These are phyloP conservation scores for Mortierella sp. DNA, from an alignment of 371 early-diverging fungal genomes.

Conservation along the genomic window DNA sequence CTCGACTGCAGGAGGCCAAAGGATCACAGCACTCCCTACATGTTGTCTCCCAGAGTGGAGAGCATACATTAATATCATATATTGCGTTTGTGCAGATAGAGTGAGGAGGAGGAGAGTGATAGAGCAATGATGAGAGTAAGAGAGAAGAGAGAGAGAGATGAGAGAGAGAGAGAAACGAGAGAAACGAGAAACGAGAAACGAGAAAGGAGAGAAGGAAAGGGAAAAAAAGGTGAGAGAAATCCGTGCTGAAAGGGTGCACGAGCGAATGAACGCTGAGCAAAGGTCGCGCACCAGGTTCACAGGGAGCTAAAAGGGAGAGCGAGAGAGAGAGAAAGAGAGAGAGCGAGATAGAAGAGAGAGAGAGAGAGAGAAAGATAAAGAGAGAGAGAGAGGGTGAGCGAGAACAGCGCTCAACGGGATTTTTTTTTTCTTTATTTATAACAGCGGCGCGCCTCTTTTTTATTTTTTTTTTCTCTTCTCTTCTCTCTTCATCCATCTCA, in stretches of 20 bases:
- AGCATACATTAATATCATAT: too few species aligned
- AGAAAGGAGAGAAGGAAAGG: neutral
- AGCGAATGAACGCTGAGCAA: neutral
- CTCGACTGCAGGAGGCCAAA: too few species aligned
- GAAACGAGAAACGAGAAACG: neutral
- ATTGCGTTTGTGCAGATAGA: too few species aligned
- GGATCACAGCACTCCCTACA: too few species aligned
- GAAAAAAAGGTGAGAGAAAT: neutral
- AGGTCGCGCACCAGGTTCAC: neutral
- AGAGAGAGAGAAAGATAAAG: neutral
- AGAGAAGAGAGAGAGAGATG: too few species aligned
- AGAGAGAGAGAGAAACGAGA: neutral
- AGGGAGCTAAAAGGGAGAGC: neutral
- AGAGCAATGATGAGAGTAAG: too few species aligned
- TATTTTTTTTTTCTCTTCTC: constrained; percentile 3
- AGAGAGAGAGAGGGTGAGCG: neutral
- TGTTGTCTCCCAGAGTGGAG: too few species aligned
- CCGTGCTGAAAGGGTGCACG: neutral
- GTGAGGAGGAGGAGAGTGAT: too few species aligned
- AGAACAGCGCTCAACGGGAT: neutral
- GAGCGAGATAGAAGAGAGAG: constrained; percentile 1
- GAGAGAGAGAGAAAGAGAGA: constrained; percentile 1
- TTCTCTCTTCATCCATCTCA: constrained; percentile 3
- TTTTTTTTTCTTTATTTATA: constrained; percentile 1
- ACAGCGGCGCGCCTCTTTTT: neutral